Percentiles rank a stretch among this genome's conserved stretches.
Evolutionary conservation across 768 basidiomycete genomes (phyloP).

Genomic region (Boletus subcaerulescens): DNA sequence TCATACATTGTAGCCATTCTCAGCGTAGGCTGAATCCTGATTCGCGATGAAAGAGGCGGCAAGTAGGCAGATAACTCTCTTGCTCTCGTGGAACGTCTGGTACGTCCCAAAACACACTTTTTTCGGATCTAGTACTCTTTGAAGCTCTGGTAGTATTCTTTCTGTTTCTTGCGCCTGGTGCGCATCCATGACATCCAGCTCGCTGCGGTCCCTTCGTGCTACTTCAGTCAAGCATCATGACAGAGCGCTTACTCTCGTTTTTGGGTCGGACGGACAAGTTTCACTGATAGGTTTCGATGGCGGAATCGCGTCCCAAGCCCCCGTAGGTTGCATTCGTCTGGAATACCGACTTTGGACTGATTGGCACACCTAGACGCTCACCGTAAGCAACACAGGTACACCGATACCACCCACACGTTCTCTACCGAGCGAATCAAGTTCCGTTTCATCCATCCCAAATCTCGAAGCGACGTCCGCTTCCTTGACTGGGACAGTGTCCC

Average conservation of each 20-base stretch:
- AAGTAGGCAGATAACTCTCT: not conserved
- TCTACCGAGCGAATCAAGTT: not conserved
- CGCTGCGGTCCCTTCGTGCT: slow-evolving; percentile 2
- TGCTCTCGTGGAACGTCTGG: slow-evolving; percentile 1
- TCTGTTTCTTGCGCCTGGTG: slow-evolving; percentile 26
- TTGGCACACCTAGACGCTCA: slow-evolving; percentile 6
- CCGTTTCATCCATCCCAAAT: slow-evolving; percentile 14
- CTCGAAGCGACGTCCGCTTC: slow-evolving; percentile 19
- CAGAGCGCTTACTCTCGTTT: slow-evolving; percentile 23
- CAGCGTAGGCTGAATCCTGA: slow-evolving; percentile 2
- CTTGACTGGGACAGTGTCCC: not conserved
- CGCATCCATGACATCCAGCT: slow-evolving; percentile 24
- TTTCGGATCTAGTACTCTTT: not conserved
- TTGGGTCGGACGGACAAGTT: slow-evolving; percentile 28
- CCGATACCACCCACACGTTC: slow-evolving; percentile 2
- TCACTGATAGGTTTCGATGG: slow-evolving; percentile 22
- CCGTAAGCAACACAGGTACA: not conserved
- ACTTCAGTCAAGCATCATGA: slow-evolving; percentile 14
- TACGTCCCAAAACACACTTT: slow-evolving; percentile 1
- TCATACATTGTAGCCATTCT: not conserved
- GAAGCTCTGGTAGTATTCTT: slow-evolving; percentile 17
- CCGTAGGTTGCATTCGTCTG: slow-evolving; percentile 1
- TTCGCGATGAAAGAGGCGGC: not conserved
- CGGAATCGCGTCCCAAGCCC: not conserved
- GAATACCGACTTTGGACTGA: not conserved